A percentile compares a stretch with the other conserved stretches of the same genome.
Conservation (phyloP, 1,284 basidiomycete genomes). For the Neotropicomus parvogracilis region DNA sequence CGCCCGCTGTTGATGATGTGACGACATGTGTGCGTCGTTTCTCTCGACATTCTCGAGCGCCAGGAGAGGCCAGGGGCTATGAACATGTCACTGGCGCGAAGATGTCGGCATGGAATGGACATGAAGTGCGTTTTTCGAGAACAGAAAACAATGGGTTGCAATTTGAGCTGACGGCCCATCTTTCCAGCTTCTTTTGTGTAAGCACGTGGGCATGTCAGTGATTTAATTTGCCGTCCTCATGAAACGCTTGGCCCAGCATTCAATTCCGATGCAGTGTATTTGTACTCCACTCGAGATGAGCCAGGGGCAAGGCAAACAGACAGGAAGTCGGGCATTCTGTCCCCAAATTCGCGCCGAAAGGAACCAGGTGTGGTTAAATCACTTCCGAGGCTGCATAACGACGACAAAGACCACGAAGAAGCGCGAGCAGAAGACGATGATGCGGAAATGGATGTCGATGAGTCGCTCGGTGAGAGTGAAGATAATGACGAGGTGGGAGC, state of each 20-base stretch:
- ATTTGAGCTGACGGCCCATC: conserved; percentile 12
- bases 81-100: conserved; percentile 79
- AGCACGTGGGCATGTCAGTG: conserved; percentile 12
- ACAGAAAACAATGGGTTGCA: neutral
- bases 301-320: conserved; percentile 27
- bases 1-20: conserved; percentile 44
- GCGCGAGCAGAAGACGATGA: conserved; percentile 19
- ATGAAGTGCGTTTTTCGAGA: conserved; percentile 56
- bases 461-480: conserved; percentile 16
- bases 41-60: conserved; percentile 49
- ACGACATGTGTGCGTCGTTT: conserved; percentile 86
- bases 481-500: conserved; percentile 19
- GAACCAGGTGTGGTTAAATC: neutral
- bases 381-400: neutral
- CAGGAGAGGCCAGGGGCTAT: conserved; percentile 35
- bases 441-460: conserved; percentile 26
- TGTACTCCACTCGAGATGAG: conserved; percentile 80
- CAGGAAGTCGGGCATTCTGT: conserved; percentile 16
- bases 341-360: conserved; percentile 19
- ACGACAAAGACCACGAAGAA: conserved; percentile 5
- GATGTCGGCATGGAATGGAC: conserved; percentile 72
- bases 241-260: conserved; percentile 50
- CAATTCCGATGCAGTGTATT: conserved; percentile 72
- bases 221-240: conserved; percentile 9
- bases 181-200: conserved; percentile 30